Conservation (phyloP, 2,329 filamentous ascomycete genomes). For the Nectriaceae sp. region DNA sequence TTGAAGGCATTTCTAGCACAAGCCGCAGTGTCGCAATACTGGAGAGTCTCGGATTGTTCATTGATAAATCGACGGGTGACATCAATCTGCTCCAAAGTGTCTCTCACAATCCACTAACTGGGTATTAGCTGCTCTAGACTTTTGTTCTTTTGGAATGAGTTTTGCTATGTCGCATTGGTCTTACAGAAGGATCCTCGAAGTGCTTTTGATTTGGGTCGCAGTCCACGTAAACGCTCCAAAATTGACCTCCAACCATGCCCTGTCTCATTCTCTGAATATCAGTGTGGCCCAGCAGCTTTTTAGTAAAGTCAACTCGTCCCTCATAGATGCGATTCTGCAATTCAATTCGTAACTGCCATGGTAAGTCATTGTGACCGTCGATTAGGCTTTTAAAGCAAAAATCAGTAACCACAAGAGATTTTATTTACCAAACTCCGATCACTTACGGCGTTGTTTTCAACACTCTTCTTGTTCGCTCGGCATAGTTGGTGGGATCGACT, state of each 20-base stretch:
- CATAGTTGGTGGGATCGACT: slow-evolving; percentile 14
- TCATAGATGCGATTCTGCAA: slow-evolving; percentile 28
- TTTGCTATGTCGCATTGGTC: not conserved
- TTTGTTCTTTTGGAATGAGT: slow-evolving; percentile 1
- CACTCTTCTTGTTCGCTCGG: slow-evolving; percentile 15
- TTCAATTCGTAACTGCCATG: slow-evolving; percentile 31
- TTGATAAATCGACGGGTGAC: slow-evolving; percentile 32
- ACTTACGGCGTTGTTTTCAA: slow-evolving; percentile 16
- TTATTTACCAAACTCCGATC: not conserved
- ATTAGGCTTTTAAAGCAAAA: slow-evolving; percentile 18
- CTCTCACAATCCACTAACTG: slow-evolving; percentile 16
- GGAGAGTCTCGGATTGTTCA: slow-evolving; percentile 23
- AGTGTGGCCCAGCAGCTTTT: slow-evolving; percentile 26
- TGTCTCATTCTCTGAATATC: slow-evolving; percentile 30
- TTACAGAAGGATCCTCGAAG: slow-evolving; percentile 27
- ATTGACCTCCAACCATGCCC: slow-evolving; percentile 33
- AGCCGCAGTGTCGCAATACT: slow-evolving; percentile 27
- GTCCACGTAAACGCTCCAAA: slow-evolving; percentile 32
- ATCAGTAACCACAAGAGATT: not conserved
- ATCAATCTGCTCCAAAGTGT: slow-evolving; percentile 36
- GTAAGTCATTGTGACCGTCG: slow-evolving; percentile 35
- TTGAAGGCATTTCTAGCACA: slow-evolving; percentile 33
- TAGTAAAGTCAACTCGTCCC: slow-evolving; percentile 14
- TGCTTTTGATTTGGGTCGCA: slow-evolving; percentile 24
- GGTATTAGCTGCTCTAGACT: not conserved